These are phyloP conservation scores for Prinsepia uniflora DNA, from an alignment of 306 rosid species.

Conservation along the genomic window DNA sequence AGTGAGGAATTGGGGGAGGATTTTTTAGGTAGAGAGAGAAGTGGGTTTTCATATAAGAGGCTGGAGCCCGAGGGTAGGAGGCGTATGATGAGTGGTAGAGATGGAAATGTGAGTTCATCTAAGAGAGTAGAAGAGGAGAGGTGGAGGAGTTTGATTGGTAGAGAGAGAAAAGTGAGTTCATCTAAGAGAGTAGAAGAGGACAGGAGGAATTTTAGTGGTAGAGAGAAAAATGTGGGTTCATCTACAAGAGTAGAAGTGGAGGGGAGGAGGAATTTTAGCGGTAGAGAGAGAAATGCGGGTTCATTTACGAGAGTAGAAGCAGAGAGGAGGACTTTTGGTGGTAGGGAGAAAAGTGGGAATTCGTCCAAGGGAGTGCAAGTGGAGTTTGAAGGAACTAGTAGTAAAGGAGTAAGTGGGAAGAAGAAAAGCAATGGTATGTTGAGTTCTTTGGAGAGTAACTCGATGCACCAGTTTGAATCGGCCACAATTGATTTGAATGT, in stretches of 20 bases:
- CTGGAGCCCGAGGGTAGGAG: slow-evolving; percentile 30
- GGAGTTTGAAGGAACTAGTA: slow-evolving; percentile 30
- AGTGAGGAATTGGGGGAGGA: slow-evolving; percentile 57
- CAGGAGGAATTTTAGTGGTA: slow-evolving; percentile 24
- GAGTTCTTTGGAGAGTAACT: slow-evolving; percentile 14
- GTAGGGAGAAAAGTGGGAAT: slow-evolving; percentile 39
- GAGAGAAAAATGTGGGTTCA: slow-evolving; percentile 38
- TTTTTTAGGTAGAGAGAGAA: slow-evolving; percentile 27
- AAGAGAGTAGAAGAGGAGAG: slow-evolving; percentile 43
- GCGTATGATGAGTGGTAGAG: slow-evolving; percentile 23
- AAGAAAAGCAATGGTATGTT: slow-evolving; percentile 17
- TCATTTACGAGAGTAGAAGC: slow-evolving; percentile 40
- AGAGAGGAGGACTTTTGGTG: slow-evolving; percentile 27
- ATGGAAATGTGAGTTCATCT: slow-evolving; percentile 34
- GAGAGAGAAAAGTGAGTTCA: slow-evolving; percentile 39
- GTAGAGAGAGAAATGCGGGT: slow-evolving; percentile 34
- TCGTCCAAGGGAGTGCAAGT: slow-evolving; percentile 38
- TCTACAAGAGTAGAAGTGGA: slow-evolving; percentile 40
- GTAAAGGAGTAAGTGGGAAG: slow-evolving; percentile 17
- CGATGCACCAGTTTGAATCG: slow-evolving; percentile 15
- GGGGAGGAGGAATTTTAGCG: slow-evolving; percentile 29
- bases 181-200: slow-evolving; percentile 39
- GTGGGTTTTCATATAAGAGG: slow-evolving; percentile 38
- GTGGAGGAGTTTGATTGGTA: slow-evolving; percentile 25
- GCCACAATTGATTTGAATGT: slow-evolving; percentile 29